A percentile compares a stretch with the other conserved stretches of the same genome.
Evolutionary conservation across 176 grass and related monocot genomes (phyloP).

Genomic region (Eleusine coracana): DNA sequence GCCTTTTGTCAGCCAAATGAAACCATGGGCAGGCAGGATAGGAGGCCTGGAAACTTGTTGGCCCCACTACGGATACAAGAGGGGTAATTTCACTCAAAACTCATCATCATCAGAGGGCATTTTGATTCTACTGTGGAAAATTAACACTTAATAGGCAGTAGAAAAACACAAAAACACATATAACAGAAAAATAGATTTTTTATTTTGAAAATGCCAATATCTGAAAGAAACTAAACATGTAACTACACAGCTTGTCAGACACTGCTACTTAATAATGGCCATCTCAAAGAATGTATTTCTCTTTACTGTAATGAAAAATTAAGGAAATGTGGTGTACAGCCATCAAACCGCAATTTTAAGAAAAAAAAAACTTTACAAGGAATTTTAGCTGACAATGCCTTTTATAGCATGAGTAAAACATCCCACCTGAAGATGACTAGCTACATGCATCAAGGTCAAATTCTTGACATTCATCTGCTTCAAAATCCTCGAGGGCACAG

Average conservation of each 20-base stretch:
- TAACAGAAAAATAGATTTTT: neutral
- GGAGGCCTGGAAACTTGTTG: neutral
- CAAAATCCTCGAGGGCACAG: neutral
- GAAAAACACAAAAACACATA: conserved; percentile 6
- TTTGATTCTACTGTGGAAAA: neutral
- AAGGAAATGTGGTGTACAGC: neutral
- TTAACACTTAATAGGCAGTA: neutral
- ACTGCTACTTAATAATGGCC: neutral
- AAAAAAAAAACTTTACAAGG: neutral
- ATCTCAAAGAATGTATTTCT: neutral
- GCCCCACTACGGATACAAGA: neutral
- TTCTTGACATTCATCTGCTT: conserved; percentile 31
- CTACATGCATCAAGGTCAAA: conserved; percentile 21
- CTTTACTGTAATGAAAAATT: neutral
- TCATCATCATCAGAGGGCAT: neutral
- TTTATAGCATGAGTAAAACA: conserved; percentile 18
- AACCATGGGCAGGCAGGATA: neutral
- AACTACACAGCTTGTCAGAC: conserved; percentile 11
- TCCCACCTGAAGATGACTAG: conserved; percentile 48
- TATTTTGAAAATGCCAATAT: neutral
- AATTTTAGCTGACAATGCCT: neutral
- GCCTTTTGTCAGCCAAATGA: neutral
- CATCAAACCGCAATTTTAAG: neutral
- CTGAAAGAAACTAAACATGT: neutral
- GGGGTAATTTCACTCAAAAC: neutral